Base-by-base conservation (phyloP, 2,329 filamentous ascomycete species). In the Boeremia lycopersici region DNA sequence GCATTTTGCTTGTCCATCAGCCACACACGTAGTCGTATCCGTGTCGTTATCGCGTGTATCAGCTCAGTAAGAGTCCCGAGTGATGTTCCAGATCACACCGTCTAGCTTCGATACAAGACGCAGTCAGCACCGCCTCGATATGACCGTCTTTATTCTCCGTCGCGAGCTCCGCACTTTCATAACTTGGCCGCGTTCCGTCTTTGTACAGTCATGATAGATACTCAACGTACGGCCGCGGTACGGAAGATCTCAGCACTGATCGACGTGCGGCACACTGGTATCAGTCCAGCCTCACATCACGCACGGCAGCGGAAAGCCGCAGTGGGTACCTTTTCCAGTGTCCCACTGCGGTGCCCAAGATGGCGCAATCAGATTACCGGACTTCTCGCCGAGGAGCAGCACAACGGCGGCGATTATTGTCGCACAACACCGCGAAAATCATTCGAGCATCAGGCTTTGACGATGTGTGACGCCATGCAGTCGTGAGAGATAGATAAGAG, bases 211-310 rank as follows among this genome's bases (percentile, higher is more conserved):
- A 42, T 30, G 25, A 41, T 52, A 41, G 11, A 9, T 25, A 25
- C 15, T 35, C 35, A 41, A 44, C 48, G 31, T 46, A 45, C 45
- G 51, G 45, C 51, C 51, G 51, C 51, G 51, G 51, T 48, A 53
- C 50, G 40, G 40, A 54, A 40, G 33, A 49, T 42, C 44, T 38
- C 41, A 42, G 23, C 51, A 49, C 45, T 54, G 51, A 54, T 54
- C 51, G 51, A 54, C 51, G 25, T 45, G 51, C 51, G 45, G 45
- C 51, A 36, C 30, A 35, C 19, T 40, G 44, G 40, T 41, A 39
- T 53, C 51, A 53, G 44, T 45, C 45, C 45, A 54, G 51, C 51
- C 45, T 54, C 51, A 54, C 51, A 34, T 54, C 45, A 48, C 26
- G 28, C 44, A 48, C 51, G 45, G 51, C 39, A 48, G 33, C 44